phyloP scores from a whole-genome alignment of 192 early-diverging fungal genomes.

The Polychytrium aggregatum region DNA sequence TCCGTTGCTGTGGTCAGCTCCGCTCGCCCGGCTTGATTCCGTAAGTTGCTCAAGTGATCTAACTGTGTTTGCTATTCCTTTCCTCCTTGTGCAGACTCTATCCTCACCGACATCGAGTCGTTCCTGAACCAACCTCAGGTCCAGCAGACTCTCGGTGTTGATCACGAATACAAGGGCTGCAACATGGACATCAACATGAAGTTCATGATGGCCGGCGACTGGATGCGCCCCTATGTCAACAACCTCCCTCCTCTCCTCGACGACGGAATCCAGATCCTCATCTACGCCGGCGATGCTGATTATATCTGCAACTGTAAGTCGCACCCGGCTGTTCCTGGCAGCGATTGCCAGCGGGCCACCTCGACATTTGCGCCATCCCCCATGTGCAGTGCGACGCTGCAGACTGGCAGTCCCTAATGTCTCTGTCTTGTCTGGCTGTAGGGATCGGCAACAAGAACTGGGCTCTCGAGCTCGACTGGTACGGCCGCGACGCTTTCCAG shows the following conservation, averaged over 20 bases:
- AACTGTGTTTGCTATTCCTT: neutral
- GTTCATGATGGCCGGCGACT: conserved; percentile 78
- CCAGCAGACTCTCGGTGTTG: conserved; percentile 64
- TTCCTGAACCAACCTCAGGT: conserved; percentile 74
- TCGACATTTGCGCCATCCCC: no score
- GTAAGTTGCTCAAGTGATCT: conserved; percentile 6
- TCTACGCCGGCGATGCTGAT: conserved; percentile 91
- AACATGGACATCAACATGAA: conserved; percentile 68
- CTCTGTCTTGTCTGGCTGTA: neutral
- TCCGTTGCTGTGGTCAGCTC: no score
- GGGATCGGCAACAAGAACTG: conserved; percentile 82
- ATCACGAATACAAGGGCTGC: conserved; percentile 66
- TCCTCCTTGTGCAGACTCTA: conserved; percentile 16
- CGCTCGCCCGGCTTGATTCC: no score
- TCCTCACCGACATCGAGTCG: conserved; percentile 63
- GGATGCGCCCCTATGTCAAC: conserved; percentile 72
- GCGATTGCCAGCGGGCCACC: no score
- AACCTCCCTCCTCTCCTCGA: conserved; percentile 51
- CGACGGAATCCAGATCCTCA: conserved; percentile 66
- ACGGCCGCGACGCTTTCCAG: conserved; percentile 57
- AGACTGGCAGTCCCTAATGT: neutral
- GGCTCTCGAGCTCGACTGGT: conserved; percentile 77
- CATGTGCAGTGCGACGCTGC: conserved; percentile 2
- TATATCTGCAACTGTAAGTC: conserved; percentile 86
- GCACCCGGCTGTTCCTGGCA: conserved; percentile 1